Evolutionary conservation across 495 filamentous ascomycete genomes (phyloP).

Genomic region (Jackrogersella multiformis): DNA sequence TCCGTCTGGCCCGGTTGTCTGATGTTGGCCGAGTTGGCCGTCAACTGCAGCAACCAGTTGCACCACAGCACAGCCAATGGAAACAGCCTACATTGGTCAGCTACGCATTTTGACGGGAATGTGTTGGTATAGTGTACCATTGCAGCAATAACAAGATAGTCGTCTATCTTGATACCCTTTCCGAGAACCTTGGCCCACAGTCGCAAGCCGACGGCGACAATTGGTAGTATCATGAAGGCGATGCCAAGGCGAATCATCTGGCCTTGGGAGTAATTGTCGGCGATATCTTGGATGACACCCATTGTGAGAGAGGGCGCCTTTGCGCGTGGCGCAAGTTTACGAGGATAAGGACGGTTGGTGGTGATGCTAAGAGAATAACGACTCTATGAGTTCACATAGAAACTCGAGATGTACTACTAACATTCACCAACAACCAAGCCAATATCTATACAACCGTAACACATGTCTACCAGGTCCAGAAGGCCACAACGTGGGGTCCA

Average conservation of each 20-base stretch:
- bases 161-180: constrained; percentile 12
- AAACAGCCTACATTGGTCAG: constrained; percentile 3
- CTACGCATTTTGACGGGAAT: neutral
- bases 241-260: constrained; percentile 19
- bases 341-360: neutral
- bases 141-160: constrained; percentile 10
- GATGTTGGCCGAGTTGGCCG: constrained; percentile 45
- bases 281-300: constrained; percentile 19
- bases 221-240: constrained; percentile 17
- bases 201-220: constrained; percentile 6
- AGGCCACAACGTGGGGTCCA: neutral
- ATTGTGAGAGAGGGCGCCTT: constrained; percentile 10
- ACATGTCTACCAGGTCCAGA: neutral
- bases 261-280: constrained; percentile 15
- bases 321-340: constrained; percentile 8
- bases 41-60: constrained; percentile 28
- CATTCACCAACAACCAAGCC: neutral
- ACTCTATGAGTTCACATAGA: too few relatives aligned
- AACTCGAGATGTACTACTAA: neutral
- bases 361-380: neutral
- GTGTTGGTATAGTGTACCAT: neutral
- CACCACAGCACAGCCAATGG: constrained; percentile 6
- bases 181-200: constrained; percentile 15
- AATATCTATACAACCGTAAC: neutral
- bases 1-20: constrained; percentile 28